These are phyloP conservation scores for Aureobasidium sp. DNA, from an alignment of 2,329 filamentous ascomycete genomes.

Conservation along the genomic window DNA sequence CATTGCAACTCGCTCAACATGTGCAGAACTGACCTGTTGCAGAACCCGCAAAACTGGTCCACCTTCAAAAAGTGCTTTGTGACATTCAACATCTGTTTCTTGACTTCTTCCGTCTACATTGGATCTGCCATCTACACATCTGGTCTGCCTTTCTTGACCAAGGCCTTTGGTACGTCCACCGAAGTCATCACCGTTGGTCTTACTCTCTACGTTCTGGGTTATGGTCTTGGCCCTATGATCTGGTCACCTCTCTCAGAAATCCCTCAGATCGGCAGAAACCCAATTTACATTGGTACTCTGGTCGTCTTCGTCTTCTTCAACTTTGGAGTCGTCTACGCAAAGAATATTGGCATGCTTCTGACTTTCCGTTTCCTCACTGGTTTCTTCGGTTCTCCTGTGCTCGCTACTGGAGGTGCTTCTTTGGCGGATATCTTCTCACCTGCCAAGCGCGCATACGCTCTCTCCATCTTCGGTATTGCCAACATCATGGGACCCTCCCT, in stretches of 20 bases:
- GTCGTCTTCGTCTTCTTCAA: constrained; percentile 42
- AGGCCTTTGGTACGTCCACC: constrained; percentile 36
- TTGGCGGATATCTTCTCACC: constrained; percentile 36
- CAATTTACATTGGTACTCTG: constrained; percentile 41
- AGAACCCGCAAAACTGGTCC: constrained; percentile 32
- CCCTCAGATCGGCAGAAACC: constrained; percentile 40
- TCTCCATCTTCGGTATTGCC: constrained; percentile 33
- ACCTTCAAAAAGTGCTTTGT: constrained; percentile 34
- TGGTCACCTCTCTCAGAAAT: constrained; percentile 41
- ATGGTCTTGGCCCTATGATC: constrained; percentile 31
- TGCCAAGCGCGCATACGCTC: constrained; percentile 30
- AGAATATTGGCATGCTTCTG: constrained; percentile 44
- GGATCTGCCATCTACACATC: constrained; percentile 45
- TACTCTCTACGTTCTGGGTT: constrained; percentile 42
- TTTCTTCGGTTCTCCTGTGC: too few relatives aligned
- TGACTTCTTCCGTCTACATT: constrained; percentile 44
- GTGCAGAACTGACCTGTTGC: background rate
- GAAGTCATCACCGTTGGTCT: constrained; percentile 41
- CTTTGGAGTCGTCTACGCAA: constrained; percentile 28
- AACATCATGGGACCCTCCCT: constrained; percentile 34
- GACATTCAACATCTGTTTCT: constrained; percentile 38
- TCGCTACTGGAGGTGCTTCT: constrained; percentile 19
- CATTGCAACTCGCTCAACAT: too few relatives aligned
- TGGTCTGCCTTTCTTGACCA: constrained; percentile 31
- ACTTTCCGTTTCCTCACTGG: constrained; percentile 42